These are phyloP conservation scores for Teunomyces kruisii DNA, from an alignment of 805 yeast species.

Conservation along the genomic window DNA sequence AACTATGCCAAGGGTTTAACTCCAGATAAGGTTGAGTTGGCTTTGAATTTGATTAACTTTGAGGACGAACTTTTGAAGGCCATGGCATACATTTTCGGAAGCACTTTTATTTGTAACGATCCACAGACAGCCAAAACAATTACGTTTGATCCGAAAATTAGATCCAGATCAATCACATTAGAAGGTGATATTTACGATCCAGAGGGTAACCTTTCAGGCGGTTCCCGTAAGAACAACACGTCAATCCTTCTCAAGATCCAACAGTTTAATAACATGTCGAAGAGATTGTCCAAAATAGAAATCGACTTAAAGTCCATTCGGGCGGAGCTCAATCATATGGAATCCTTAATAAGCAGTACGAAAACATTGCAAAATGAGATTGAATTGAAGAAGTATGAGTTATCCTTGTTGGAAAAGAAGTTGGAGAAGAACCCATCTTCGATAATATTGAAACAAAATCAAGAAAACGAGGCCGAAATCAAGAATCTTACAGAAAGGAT, in stretches of 20 bases:
- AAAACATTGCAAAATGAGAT: constrained; percentile 57
- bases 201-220: constrained; percentile 93
- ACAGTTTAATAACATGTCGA: constrained; percentile 51
- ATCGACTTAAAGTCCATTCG: constrained; percentile 41
- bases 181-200: constrained; percentile 97
- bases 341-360: constrained; percentile 48
- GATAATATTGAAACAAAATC: constrained; percentile 51
- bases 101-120: constrained; percentile 82
- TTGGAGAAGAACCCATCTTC: constrained; percentile 57
- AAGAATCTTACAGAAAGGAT: constrained; percentile 39
- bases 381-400: constrained; percentile 57
- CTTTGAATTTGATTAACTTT: constrained; percentile 75
- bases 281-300: constrained; percentile 41
- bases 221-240: constrained; percentile 65
- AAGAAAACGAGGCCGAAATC: constrained; percentile 47
- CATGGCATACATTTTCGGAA: constrained; percentile 89
- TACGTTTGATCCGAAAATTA: constrained; percentile 81
- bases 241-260: constrained; percentile 67
- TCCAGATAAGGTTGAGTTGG: constrained; percentile 87
- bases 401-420: constrained; percentile 54
- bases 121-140: constrained; percentile 85
- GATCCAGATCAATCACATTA: constrained; percentile 80
- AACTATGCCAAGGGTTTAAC: constrained; percentile 71
- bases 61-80: constrained; percentile 72
- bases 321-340: constrained; percentile 41